These are phyloP conservation scores for Penicillium argentinense DNA, from an alignment of 495 filamentous ascomycete species.

Conservation along the genomic window DNA sequence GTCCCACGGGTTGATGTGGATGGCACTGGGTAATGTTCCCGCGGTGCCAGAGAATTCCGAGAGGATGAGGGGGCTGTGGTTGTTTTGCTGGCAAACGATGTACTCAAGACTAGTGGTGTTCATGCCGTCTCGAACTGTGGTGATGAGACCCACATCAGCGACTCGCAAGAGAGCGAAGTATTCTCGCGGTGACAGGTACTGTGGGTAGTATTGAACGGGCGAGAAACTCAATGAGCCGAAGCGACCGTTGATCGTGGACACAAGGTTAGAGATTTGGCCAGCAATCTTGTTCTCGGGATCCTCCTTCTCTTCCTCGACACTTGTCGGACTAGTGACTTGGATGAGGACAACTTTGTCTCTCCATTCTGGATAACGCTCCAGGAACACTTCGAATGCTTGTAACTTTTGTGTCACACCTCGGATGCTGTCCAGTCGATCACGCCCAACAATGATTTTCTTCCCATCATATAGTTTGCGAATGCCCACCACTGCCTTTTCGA, in stretches of 20 bases:
- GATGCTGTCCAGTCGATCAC: constrained; percentile 86
- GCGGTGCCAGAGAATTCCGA: constrained; percentile 96
- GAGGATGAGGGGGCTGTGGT: constrained; percentile 81
- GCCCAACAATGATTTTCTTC: constrained; percentile 91
- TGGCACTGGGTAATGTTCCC: constrained; percentile 76
- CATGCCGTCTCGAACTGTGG: constrained; percentile 92
- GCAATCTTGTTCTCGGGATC: constrained; percentile 69
- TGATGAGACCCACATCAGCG: constrained; percentile 87
- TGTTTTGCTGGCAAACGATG: constrained; percentile 83
- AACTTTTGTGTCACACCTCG: constrained; percentile 90
- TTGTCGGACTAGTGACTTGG: constrained; percentile 88
- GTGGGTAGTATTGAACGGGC: constrained; percentile 88
- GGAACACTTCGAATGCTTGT: constrained; percentile 86
- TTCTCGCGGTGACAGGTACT: constrained; percentile 81
- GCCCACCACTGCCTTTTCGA: constrained; percentile 62
- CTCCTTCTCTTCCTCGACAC: constrained; percentile 69
- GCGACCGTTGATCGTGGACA: constrained; percentile 84
- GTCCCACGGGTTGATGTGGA: constrained; percentile 96
- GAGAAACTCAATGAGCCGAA: constrained; percentile 83
- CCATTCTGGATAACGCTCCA: constrained; percentile 86
- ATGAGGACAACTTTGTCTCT: constrained; percentile 88
- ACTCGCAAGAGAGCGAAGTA: constrained; percentile 88
- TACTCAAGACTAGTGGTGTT: constrained; percentile 95
- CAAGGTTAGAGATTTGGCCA: constrained; percentile 81
- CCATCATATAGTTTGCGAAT: constrained; percentile 73